A percentile compares a stretch with the other conserved stretches of the same genome.
These are phyloP conservation scores for Cladobotryum protrusum DNA, from an alignment of 2,329 filamentous ascomycete species.

Conservation along the genomic window DNA sequence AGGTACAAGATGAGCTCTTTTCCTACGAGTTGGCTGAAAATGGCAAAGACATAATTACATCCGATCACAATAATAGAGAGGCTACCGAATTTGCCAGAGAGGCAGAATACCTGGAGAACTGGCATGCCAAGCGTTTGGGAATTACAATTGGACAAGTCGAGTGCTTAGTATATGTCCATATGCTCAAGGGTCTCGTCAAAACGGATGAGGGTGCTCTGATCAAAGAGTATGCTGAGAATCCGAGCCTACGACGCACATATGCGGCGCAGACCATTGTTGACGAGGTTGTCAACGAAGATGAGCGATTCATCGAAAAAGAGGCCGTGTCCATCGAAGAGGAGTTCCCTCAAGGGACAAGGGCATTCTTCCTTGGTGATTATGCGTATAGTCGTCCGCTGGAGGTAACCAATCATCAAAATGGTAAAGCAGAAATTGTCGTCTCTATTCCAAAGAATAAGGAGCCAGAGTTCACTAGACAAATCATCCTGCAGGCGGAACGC, in stretches of 20 bases:
- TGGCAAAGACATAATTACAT: conserved; percentile 57
- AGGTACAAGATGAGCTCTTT: conserved; percentile 89
- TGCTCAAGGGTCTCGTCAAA: conserved; percentile 85
- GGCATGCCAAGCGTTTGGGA: conserved; percentile 85
- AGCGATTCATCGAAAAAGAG: conserved; percentile 83
- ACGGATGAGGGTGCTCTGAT: conserved; percentile 84
- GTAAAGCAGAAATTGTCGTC: conserved; percentile 75
- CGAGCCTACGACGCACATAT: conserved; percentile 81
- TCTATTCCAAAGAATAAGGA: conserved; percentile 67
- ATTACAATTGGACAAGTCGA: conserved; percentile 84
- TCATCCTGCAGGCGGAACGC: conserved; percentile 65
- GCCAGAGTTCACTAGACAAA: conserved; percentile 69
- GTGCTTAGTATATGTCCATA: conserved; percentile 84
- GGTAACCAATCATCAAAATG: conserved; percentile 65
- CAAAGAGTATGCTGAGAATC: conserved; percentile 86
- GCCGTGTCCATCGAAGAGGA: conserved; percentile 89
- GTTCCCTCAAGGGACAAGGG: conserved; percentile 74
- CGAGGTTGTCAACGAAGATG: conserved; percentile 81
- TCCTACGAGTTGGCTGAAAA: conserved; percentile 69
- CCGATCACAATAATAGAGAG: conserved; percentile 67
- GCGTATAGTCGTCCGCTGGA: conserved; percentile 88
- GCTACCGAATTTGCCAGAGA: conserved; percentile 82
- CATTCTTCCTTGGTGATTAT: conserved; percentile 91
- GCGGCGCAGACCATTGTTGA: conserved; percentile 90
- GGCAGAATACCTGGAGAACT: conserved; percentile 72